These are phyloP conservation scores for Sarocladiaceae sp. DNA, from an alignment of 2,329 filamentous ascomycete genomes.

Conservation along the genomic window DNA sequence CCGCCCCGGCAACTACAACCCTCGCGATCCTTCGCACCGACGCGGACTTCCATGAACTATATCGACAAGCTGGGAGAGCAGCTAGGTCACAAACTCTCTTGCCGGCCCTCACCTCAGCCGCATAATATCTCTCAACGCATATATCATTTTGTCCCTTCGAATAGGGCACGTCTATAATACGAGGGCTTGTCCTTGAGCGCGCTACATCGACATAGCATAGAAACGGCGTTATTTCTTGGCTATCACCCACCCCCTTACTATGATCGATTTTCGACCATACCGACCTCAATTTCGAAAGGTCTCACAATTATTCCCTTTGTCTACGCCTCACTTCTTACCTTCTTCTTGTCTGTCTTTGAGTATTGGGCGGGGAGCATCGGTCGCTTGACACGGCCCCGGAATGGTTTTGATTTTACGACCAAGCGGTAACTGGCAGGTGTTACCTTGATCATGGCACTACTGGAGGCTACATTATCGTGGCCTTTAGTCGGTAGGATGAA, in stretches of 20 bases:
- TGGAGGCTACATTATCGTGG: too few species aligned
- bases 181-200: neutral
- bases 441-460: too few species aligned
- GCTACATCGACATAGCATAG: neutral
- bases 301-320: constrained; percentile 2
- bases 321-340: too few species aligned
- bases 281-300: neutral
- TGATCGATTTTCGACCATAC: neutral
- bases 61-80: neutral
- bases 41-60: constrained; percentile 1
- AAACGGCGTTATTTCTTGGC: constrained; percentile 5
- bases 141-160: too few species aligned
- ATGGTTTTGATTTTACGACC: too few species aligned
- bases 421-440: too few species aligned
- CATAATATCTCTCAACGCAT: too few species aligned
- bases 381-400: too few species aligned
- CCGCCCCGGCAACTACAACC: neutral
- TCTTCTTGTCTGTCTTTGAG: too few species aligned
- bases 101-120: neutral
- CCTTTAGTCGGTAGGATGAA: too few species aligned
- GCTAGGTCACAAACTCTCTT: neutral
- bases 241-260: neutral
- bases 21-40: constrained; percentile 3
- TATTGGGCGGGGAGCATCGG: too few species aligned
- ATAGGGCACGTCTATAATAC: constrained; percentile 1